A percentile compares a stretch with the other conserved stretches of the same genome.
Conservation (phyloP, 2,329 filamentous ascomycete genomes). For the Alternaria sp. region DNA sequence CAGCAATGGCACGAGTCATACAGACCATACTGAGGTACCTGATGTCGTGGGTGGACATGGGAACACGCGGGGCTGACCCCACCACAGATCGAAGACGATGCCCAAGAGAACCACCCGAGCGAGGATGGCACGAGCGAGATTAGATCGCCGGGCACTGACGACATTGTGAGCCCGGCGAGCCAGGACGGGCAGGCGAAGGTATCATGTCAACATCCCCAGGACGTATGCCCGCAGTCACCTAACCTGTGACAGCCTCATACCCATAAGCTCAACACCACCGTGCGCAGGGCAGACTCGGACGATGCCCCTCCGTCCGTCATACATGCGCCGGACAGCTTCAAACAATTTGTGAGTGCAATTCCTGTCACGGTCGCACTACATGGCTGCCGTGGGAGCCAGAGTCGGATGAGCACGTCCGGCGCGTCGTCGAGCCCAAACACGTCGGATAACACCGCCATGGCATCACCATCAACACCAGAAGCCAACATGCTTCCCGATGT, state of each 20-base stretch:
- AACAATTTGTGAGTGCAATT: constrained; percentile 70
- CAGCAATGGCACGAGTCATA: constrained; percentile 82
- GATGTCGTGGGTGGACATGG: background rate
- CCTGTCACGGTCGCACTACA: constrained; percentile 39
- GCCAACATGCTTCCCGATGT: constrained; percentile 50
- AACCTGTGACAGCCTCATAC: constrained; percentile 49
- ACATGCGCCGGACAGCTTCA: constrained; percentile 85
- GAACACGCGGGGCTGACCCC: constrained; percentile 35
- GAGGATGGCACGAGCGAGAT: constrained; percentile 52
- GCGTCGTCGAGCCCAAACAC: constrained; percentile 42
- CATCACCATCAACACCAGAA: constrained; percentile 51
- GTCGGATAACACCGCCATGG: constrained; percentile 50
- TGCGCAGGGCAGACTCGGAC: constrained; percentile 63
- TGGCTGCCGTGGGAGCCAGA: constrained; percentile 45
- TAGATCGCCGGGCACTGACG: constrained; percentile 49
- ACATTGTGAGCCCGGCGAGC: constrained; percentile 48
- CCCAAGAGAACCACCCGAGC: constrained; percentile 64
- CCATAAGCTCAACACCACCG: constrained; percentile 57
- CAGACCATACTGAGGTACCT: constrained; percentile 74
- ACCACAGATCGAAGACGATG: constrained; percentile 75
- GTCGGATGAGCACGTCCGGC: constrained; percentile 40
- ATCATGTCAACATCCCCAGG: constrained; percentile 18
- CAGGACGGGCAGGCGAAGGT: constrained; percentile 45
- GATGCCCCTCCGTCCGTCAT: constrained; percentile 91
- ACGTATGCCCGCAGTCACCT: constrained; percentile 7